Base-by-base conservation (phyloP, 2,329 filamentous ascomycete genomes). In the Arthrobotrys megalospora region DNA sequence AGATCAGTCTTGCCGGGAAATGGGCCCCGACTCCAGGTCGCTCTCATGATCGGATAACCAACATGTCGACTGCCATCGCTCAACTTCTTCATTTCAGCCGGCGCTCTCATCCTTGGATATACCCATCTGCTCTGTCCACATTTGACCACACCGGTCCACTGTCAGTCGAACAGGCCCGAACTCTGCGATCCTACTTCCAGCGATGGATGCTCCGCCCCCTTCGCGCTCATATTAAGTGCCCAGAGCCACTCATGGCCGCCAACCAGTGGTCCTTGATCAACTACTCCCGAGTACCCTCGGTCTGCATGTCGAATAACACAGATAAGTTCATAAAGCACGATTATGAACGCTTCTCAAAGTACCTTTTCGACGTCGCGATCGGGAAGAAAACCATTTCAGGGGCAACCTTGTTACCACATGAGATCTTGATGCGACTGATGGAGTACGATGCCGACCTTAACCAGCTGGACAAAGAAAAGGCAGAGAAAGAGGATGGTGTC, bases 11-110 rank as follows among this genome's bases (percentile, higher is more conserved):
- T 0, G 89, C 88, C 69, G 88, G 86, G 1, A 91, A 91, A 78
- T 90, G 89, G 89, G 88, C 88, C 0, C 89, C 89, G 0, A 86
- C 87, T 0, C 85, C 87, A 16, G 86, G 86, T 38, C 85, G 84
- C 43, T 88, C 88, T 80, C 88, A 90, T 80, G 89, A 90, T 82
- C 86, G 87, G 79, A 86, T 89, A 78, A 90, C 89, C 1, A 87
- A 87, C 79, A 85, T 90, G 76, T 85, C 87, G 36, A 88, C 87
- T 53, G 86, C 87, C 11, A 90, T 90, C 69, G 87, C 89, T 4
- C 89, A 90, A 82, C 83, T 88, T 11, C 80, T 76, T 8, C 72
- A 76, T 34, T 45, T 58, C 8, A 28, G 84, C 1, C 72, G 72
- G 19, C 32, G 41, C 6, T 50, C 72, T 1, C 64, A 70, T 14